A percentile compares a stretch with the other conserved stretches of the same genome.
Evolutionary conservation across 1,284 basidiomycete genomes (phyloP).

Genomic region (Xerocomus nothofagi): DNA sequence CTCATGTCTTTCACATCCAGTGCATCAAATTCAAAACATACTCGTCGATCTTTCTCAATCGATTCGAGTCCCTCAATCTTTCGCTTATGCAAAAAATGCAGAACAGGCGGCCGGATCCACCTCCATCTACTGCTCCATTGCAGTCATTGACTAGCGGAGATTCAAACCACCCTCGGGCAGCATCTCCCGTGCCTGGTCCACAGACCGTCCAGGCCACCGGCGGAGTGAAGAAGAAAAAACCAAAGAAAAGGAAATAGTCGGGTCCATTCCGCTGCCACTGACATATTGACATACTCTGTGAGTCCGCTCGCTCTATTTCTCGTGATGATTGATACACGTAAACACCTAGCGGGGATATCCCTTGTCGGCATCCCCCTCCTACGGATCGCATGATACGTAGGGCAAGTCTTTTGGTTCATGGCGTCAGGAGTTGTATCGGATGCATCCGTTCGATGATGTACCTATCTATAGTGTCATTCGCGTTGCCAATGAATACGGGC

Average conservation of each 20-base stretch:
- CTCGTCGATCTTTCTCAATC: constrained; percentile 90
- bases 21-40: constrained; percentile 94
- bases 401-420: constrained; percentile 1
- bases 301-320: constrained; percentile 3
- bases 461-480: too few relatives aligned
- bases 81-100: constrained; percentile 82
- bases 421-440: constrained; percentile 5
- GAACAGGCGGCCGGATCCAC: constrained; percentile 46
- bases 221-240: constrained; percentile 54
- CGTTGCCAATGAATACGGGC: too few relatives aligned
- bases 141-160: constrained; percentile 19
- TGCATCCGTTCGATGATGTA: background rate
- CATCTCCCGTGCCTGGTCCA: constrained; percentile 29
- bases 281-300: constrained; percentile 11
- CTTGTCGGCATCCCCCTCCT: background rate
- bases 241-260: constrained; percentile 54
- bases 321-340: constrained; percentile 7
- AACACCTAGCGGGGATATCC: background rate
- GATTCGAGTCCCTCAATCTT: constrained; percentile 89
- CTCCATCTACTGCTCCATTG: constrained; percentile 21
- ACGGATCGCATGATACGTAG: constrained; percentile 1
- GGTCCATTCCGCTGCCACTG: constrained; percentile 1
- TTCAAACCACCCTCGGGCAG: constrained; percentile 20
- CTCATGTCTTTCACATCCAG: constrained; percentile 42
- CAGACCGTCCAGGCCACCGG: constrained; percentile 35